Conservation (phyloP, 495 filamentous ascomycete genomes). For the Xylaria sp. region DNA sequence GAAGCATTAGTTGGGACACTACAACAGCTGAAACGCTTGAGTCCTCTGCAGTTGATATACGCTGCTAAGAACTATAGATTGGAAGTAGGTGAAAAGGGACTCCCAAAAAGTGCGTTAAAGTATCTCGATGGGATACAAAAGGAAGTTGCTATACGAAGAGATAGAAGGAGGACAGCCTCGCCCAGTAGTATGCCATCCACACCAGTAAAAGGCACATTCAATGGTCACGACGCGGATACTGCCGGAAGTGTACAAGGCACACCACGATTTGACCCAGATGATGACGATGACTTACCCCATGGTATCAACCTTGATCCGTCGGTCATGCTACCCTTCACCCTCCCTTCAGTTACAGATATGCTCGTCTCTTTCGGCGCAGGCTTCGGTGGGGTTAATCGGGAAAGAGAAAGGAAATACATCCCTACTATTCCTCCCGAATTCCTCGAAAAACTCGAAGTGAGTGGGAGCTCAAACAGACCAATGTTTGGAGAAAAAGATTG, state of each 20-base stretch:
- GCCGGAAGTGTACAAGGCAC: conserved; percentile 40
- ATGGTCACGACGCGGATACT: conserved; percentile 44
- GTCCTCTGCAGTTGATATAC: conserved; percentile 89
- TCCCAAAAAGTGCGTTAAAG: conserved; percentile 85
- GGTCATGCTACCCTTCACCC: conserved; percentile 89
- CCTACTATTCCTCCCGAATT: conserved; percentile 95
- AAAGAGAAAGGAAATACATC: conserved; percentile 94
- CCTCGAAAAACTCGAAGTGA: conserved; percentile 82
- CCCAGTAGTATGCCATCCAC: conserved; percentile 49
- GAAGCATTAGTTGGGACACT: conserved; percentile 84
- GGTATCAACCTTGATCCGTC: conserved; percentile 85
- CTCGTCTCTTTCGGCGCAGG: conserved; percentile 92
- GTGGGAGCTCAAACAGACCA: conserved; percentile 40
- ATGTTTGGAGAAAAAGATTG: conserved; percentile 58
- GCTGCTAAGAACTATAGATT: conserved; percentile 89
- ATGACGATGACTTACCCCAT: conserved; percentile 68
- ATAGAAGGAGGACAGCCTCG: conserved; percentile 51
- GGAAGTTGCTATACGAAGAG: conserved; percentile 65
- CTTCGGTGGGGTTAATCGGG: conserved; percentile 88
- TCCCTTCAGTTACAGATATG: conserved; percentile 98
- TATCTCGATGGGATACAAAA: conserved; percentile 83
- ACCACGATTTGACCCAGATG: conserved; percentile 47
- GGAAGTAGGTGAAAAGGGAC: conserved; percentile 92
- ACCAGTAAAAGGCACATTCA: conserved; percentile 44
- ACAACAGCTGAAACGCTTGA: conserved; percentile 83